Percentiles rank a stretch among this genome's conserved stretches.
These are phyloP conservation scores for Exophiala aquamarina DNA, from an alignment of 2,329 filamentous ascomycete species.

Conservation along the genomic window DNA sequence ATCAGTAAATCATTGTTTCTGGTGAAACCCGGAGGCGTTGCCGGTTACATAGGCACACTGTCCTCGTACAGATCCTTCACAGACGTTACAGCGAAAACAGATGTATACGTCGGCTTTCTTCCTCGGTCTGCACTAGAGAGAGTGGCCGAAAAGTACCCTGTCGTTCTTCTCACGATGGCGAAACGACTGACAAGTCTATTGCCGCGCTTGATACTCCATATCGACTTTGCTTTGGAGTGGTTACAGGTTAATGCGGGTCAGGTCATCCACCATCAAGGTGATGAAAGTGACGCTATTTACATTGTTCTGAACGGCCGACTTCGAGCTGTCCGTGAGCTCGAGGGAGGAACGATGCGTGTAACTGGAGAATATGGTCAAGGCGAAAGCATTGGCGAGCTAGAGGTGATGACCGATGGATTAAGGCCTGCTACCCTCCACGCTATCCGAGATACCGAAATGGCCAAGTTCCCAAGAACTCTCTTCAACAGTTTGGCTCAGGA, in stretches of 20 bases:
- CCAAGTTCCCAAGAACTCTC: slow-evolving; percentile 90
- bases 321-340: slow-evolving; percentile 77
- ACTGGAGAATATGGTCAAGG: slow-evolving; percentile 94
- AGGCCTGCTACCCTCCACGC: slow-evolving; percentile 91
- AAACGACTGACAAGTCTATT: slow-evolving; percentile 88
- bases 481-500: slow-evolving; percentile 98
- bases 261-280: slow-evolving; percentile 87
- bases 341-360: slow-evolving; percentile 79
- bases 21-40: slow-evolving; percentile 90
- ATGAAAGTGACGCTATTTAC: slow-evolving; percentile 98
- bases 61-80: slow-evolving; percentile 96
- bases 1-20: slow-evolving; percentile 75
- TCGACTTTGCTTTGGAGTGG: slow-evolving; percentile 98
- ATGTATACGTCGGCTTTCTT: slow-evolving; percentile 95
- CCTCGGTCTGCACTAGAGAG: slow-evolving; percentile 82
- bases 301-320: slow-evolving; percentile 93
- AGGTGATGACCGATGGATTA: slow-evolving; percentile 91
- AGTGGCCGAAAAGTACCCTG: slow-evolving; percentile 89
- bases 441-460: slow-evolving; percentile 92
- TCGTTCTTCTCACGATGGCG: slow-evolving; percentile 91
- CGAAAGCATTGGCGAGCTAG: slow-evolving; percentile 94
- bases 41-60: slow-evolving; percentile 90
- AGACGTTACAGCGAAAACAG: slow-evolving; percentile 94
- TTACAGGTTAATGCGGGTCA: slow-evolving; percentile 94
- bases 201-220: slow-evolving; percentile 87